Evolutionary conservation across 2,329 filamentous ascomycete species (phyloP).

Genomic region (Ophiostoma australiae): DNA sequence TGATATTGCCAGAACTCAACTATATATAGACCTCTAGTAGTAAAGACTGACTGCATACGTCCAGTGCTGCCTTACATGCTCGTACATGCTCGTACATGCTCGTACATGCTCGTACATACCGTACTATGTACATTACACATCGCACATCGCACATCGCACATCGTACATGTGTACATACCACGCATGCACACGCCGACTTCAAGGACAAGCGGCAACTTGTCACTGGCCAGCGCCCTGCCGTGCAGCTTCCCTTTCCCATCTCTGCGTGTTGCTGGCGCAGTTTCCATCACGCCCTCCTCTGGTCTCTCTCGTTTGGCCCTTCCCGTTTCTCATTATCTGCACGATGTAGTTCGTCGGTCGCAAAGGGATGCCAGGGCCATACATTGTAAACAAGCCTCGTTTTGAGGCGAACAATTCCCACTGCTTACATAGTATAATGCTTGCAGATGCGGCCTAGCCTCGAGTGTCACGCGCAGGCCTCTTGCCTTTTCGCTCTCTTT

Average conservation of each 20-base stretch:
- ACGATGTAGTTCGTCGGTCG: not conserved
- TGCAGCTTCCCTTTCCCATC: not conserved
- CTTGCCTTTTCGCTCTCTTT: not conserved
- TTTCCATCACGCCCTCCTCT: slow-evolving; percentile 23
- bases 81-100: not conserved
- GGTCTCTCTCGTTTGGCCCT: not conserved
- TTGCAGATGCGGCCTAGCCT: not conserved
- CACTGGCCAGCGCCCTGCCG: slow-evolving; percentile 14
- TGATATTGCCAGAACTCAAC: not conserved
- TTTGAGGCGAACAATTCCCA: not conserved
- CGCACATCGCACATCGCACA: not conserved
- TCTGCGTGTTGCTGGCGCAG: slow-evolving; percentile 20
- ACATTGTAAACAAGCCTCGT: not conserved
- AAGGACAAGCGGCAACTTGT: not conserved
- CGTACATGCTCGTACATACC: too few relatives aligned
- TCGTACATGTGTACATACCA: not conserved
- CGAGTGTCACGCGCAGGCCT: slow-evolving; percentile 2
- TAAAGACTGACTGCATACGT: not conserved
- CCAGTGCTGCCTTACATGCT: not conserved
- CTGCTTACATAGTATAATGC: not conserved
- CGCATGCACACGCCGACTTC: not conserved
- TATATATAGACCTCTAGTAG: not conserved
- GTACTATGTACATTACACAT: too few relatives aligned
- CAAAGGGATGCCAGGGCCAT: not conserved
- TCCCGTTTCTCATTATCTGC: not conserved